Evolutionary conservation across 2,329 filamentous ascomycete species (phyloP), one percentile per base, ranked within the genome.

Genomic region (Colletotrichum sp.): DNA sequence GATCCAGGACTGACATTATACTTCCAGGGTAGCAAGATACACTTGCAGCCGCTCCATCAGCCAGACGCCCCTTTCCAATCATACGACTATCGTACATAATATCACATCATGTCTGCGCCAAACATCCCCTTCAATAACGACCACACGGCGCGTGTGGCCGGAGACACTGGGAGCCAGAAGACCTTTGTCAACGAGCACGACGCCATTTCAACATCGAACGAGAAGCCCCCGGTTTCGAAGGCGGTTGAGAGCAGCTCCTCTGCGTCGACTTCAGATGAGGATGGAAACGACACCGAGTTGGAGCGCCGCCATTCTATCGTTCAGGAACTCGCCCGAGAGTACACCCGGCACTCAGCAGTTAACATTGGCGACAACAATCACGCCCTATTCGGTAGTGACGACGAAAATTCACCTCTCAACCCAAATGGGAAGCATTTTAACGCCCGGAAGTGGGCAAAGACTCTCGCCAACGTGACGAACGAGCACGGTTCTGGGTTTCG

Each of bases 371-470:
- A 74, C 81, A 83, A 77, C 81, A 81, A 65, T 30, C 60, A 69
- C n/a, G 62, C 66, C 39, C 77, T 82, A 6, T 76, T 81, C 72
- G 81, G 26, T 2, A 26, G 26, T 5, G 80, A 81, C 6, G 78
- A 82, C 15, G 84, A 28, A 28, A 28, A 28, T 8, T 28, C 26
- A 28, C 83, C 85, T 0, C 83, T 91, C 15, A 88, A 91, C 78
- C 89, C 89, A 7, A 82, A 83, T 59, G 85, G 86, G 62, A 83
- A 83, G 16, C 86, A 88, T n/a, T 92, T 92, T 82, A 88, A 84
- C 74, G 86, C 88, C n/a, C 84, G 86, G 26, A 84, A 85, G 5
- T 85, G 83, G 83, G 83, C 83, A 2, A 82, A 80, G 64, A 75
- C 80, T 3, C 59, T 84, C 4, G 72, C 81, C 6, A 79, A 80